Conservation (phyloP, 306 rosid genomes). For the Alnus rubra region DNA sequence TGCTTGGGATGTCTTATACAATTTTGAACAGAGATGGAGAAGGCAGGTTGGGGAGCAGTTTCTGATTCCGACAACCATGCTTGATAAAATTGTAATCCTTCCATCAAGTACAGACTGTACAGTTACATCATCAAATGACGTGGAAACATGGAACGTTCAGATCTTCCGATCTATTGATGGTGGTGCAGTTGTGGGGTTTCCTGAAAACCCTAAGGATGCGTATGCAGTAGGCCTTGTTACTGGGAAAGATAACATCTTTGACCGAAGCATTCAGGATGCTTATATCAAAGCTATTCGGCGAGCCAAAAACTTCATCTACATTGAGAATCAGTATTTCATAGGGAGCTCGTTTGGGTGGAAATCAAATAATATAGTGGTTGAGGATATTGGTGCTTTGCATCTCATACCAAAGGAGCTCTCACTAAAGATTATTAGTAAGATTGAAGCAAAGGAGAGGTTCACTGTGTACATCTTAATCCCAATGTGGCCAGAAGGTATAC, state of each 20-base stretch:
- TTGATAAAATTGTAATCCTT: slow-evolving; percentile 33
- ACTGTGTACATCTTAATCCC: slow-evolving; percentile 73
- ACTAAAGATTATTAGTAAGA: slow-evolving; percentile 79
- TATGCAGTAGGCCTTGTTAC: slow-evolving; percentile 54
- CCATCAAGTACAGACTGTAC: slow-evolving; percentile 22
- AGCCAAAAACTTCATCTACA: slow-evolving; percentile 82
- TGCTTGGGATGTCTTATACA: slow-evolving; percentile 82
- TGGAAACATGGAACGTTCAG: slow-evolving; percentile 72
- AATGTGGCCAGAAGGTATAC: slow-evolving; percentile 95
- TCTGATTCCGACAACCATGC: slow-evolving; percentile 34
- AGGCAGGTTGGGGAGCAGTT: slow-evolving; percentile 51
- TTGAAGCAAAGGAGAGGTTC: slow-evolving; percentile 76
- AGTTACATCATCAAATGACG: slow-evolving; percentile 22
- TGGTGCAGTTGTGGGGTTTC: slow-evolving; percentile 75
- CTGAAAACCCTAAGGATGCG: slow-evolving; percentile 47
- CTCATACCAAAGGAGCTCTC: slow-evolving; percentile 80
- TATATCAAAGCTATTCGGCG: slow-evolving; percentile 77
- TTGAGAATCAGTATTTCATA: slow-evolving; percentile 83
- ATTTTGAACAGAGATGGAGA: slow-evolving; percentile 82
- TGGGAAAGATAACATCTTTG: slow-evolving; percentile 72
- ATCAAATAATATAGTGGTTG: slow-evolving; percentile 48
- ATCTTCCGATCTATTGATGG: slow-evolving; percentile 82
- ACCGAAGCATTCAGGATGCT: slow-evolving; percentile 77
- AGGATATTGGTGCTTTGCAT: slow-evolving; percentile 72
- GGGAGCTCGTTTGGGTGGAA: slow-evolving; percentile 90